Conservation (phyloP, 768 basidiomycete genomes). For the Tricholoma matsutake region DNA sequence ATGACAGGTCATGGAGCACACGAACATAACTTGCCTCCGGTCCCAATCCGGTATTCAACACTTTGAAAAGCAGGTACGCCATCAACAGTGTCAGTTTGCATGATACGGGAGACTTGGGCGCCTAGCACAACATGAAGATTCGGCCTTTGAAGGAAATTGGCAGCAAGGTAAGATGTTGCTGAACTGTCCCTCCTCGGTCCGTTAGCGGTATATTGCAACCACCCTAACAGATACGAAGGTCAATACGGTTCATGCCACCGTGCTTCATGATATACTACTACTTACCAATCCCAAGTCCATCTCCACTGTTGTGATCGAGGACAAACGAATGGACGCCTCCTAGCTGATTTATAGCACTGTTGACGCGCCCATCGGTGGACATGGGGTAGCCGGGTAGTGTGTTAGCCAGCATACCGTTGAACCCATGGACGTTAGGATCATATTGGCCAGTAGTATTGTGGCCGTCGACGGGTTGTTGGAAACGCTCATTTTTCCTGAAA, state of each 20-base stretch:
- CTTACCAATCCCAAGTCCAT: conserved; percentile 25
- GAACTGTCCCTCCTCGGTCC: conserved; percentile 15
- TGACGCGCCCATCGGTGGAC: conserved; percentile 27
- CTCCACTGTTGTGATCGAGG: conserved; percentile 27
- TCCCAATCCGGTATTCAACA: conserved; percentile 2
- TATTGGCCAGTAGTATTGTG: conserved; percentile 37
- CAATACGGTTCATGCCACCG: not conserved
- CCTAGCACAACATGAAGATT: conserved; percentile 21
- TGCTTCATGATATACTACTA: not conserved
- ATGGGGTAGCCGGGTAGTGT: conserved; percentile 30
- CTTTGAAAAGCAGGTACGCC: not conserved
- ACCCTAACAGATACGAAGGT: conserved; percentile 6
- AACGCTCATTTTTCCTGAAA: conserved; percentile 35
- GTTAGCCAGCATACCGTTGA: conserved; percentile 28
- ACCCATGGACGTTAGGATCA: conserved; percentile 35
- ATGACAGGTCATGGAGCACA: too few relatives aligned
- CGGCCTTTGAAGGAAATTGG: conserved; percentile 12
- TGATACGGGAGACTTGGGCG: conserved; percentile 11
- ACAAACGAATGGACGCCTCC: conserved; percentile 26
- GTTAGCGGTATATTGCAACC: conserved; percentile 12
- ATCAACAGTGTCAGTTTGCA: conserved; percentile 2
- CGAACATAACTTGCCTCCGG: not conserved
- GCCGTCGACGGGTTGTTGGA: conserved; percentile 31
- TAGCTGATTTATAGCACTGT: conserved; percentile 28
- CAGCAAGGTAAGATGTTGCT: conserved; percentile 20